Conservation (phyloP, 2,329 filamentous ascomycete genomes). For the Microcyclospora tardicrescens region DNA sequence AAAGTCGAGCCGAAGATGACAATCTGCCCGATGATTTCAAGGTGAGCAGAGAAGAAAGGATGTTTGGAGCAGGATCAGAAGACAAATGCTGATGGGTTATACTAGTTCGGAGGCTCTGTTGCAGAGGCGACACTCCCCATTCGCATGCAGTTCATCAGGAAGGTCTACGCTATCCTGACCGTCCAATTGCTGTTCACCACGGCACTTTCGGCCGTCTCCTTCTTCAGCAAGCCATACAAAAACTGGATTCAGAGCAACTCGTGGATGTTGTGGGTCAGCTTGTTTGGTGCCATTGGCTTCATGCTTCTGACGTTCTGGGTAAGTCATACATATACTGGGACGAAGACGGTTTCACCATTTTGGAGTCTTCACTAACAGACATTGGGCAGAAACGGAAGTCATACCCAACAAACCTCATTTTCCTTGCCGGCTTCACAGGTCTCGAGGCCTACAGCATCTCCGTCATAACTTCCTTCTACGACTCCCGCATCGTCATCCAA, state of each 20-base stretch:
- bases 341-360: neutral
- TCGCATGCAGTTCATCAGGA: slow-evolving; percentile 63
- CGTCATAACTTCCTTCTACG: slow-evolving; percentile 84
- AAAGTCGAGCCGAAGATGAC: slow-evolving; percentile 67
- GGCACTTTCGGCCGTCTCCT: slow-evolving; percentile 67
- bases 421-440: slow-evolving; percentile 79
- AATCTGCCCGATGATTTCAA: slow-evolving; percentile 97
- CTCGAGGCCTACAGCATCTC: slow-evolving; percentile 89
- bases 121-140: slow-evolving; percentile 91
- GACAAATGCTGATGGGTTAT: slow-evolving; percentile 1
- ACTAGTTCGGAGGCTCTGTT: slow-evolving; percentile 78
- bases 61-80: neutral
- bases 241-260: slow-evolving; percentile 74
- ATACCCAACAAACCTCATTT: slow-evolving; percentile 74
- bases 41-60: slow-evolving; percentile 30
- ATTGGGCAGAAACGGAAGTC: slow-evolving; percentile 11
- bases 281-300: slow-evolving; percentile 72
- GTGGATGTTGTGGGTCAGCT: slow-evolving; percentile 75
- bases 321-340: slow-evolving; percentile 50
- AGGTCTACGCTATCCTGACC: slow-evolving; percentile 97
- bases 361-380: neutral
- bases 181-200: slow-evolving; percentile 80
- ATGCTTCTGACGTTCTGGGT: slow-evolving; percentile 90
- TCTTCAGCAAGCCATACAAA: slow-evolving; percentile 70
- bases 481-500: slow-evolving; percentile 71